Evolutionary conservation across 768 basidiomycete species (phyloP).

Genomic region (Phlegmacium glaucopus): DNA sequence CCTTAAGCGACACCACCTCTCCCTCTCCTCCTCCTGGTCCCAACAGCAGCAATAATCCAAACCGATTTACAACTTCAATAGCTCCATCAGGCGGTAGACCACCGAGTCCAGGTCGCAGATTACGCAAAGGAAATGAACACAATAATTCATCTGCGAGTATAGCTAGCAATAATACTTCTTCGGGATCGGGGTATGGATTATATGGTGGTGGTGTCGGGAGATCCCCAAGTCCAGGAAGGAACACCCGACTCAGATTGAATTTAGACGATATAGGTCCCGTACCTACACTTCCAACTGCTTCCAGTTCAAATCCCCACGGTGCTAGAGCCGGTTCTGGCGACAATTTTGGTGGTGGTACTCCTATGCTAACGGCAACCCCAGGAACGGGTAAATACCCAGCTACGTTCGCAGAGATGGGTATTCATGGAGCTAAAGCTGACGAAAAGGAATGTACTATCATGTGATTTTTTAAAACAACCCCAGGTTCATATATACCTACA

Average conservation of each 20-base stretch:
- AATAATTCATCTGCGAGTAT: too few relatives aligned
- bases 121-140: too few relatives aligned
- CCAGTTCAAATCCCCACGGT: not conserved
- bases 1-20: too few relatives aligned
- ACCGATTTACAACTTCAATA: too few relatives aligned
- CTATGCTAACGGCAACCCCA: not conserved
- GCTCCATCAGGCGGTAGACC: too few relatives aligned
- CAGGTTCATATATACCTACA: too few relatives aligned
- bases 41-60: too few relatives aligned
- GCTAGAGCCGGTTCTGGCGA: constrained; percentile 1
- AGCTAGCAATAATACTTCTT: not conserved
- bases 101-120: too few relatives aligned
- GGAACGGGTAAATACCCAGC: constrained; percentile 40
- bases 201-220: constrained; percentile 9
- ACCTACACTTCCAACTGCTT: not conserved
- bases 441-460: constrained; percentile 87
- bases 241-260: constrained; percentile 16
- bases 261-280: constrained; percentile 9
- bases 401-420: constrained; percentile 95
- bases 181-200: not conserved
- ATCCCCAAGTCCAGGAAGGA: constrained; percentile 8
- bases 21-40: too few relatives aligned
- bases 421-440: constrained; percentile 71
- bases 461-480: constrained; percentile 48
- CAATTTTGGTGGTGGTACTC: constrained; percentile 18